Percentiles rank a stretch among this genome's conserved stretches.
phyloP scores from a whole-genome alignment of 2,329 filamentous ascomycete genomes.

The Lasiodiplodia citricola region DNA sequence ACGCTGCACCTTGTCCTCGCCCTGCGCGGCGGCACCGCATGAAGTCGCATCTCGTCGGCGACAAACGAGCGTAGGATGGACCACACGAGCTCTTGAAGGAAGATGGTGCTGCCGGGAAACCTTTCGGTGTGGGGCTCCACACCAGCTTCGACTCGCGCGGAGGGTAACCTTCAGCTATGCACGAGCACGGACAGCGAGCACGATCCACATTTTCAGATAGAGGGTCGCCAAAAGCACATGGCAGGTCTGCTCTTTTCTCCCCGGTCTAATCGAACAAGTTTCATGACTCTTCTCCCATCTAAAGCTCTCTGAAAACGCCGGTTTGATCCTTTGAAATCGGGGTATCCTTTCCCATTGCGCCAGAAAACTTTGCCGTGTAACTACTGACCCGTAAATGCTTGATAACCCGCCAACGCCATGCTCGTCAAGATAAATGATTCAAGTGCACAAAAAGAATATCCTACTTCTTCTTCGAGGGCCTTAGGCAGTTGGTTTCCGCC shows the following conservation, averaged over 20 bases:
- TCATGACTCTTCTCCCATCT: not conserved
- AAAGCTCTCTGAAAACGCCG: conserved; percentile 8
- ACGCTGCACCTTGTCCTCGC: conserved; percentile 96
- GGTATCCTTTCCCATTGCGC: conserved; percentile 10
- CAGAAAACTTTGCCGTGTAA: conserved; percentile 2
- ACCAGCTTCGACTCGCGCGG: not conserved
- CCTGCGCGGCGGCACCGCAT: conserved; percentile 72
- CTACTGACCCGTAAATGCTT: not conserved
- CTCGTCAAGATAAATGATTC: not conserved
- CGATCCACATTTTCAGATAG: not conserved
- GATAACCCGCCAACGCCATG: conserved; percentile 2
- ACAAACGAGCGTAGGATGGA: not conserved
- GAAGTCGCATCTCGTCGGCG: not conserved
- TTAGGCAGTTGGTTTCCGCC: conserved; percentile 6
- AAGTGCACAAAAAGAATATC: not conserved
- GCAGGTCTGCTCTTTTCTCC: not conserved
- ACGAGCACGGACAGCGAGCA: not conserved
- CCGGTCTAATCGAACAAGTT: not conserved
- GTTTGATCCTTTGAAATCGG: not conserved
- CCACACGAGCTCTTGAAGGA: not conserved
- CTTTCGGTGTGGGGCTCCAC: not conserved
- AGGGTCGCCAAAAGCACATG: not conserved
- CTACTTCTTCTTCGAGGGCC: conserved; percentile 14
- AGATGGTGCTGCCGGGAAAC: not conserved
- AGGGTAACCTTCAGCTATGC: not conserved